These are phyloP conservation scores for Magnusiomyces ingens DNA, from an alignment of 1,139 yeast genomes.

Conservation along the genomic window DNA sequence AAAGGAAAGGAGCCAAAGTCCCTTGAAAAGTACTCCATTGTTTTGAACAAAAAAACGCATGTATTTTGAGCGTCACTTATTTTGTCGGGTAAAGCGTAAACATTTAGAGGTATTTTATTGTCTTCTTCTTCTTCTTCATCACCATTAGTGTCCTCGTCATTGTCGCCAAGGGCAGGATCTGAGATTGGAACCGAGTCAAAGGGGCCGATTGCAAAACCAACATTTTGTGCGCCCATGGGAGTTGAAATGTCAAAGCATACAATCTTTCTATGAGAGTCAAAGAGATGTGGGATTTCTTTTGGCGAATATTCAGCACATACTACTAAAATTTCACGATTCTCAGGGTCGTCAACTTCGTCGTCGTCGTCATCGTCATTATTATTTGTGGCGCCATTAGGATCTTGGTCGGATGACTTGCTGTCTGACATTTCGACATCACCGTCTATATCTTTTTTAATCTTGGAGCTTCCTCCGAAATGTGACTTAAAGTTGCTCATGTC, in stretches of 20 bases:
- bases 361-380: constrained; percentile 26
- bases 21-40: constrained; percentile 74
- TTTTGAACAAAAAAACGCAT: constrained; percentile 66
- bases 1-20: constrained; percentile 90
- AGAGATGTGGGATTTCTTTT: constrained; percentile 41
- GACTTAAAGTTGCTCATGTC: constrained; percentile 45
- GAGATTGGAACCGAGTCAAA: constrained; percentile 56
- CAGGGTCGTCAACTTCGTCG: constrained; percentile 39
- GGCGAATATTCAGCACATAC: constrained; percentile 69
- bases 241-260: constrained; percentile 75
- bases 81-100: constrained; percentile 54
- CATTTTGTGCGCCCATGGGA: constrained; percentile 88
- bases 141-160: constrained; percentile 32
- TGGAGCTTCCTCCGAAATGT: constrained; percentile 19
- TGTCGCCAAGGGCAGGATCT: constrained; percentile 29
- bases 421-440: constrained; percentile 11
- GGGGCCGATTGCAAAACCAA: constrained; percentile 95
- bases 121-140: constrained; percentile 33
- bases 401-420: constrained; percentile 12
- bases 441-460: constrained; percentile 38
- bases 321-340: constrained; percentile 57
- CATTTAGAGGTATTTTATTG: constrained; percentile 39
- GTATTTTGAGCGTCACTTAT: constrained; percentile 61
- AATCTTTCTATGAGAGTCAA: constrained; percentile 65
- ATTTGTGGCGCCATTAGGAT: constrained; percentile 23